These are phyloP conservation scores for Nicotiana sylvestris DNA, from an alignment of 257 asterid species.

Conservation along the genomic window DNA sequence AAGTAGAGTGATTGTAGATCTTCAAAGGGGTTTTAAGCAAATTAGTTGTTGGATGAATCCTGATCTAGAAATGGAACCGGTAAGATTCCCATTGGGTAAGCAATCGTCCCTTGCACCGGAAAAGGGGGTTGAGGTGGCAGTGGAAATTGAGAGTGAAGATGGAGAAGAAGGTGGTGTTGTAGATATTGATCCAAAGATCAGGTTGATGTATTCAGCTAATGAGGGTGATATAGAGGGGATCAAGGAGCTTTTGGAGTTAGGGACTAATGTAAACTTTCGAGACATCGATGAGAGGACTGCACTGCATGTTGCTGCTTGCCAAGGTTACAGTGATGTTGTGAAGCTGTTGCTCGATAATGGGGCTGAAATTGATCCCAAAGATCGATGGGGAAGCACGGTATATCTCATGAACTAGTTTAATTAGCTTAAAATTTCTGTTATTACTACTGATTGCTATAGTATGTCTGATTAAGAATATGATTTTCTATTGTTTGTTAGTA, in stretches of 20 bases:
- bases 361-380: constrained; percentile 57
- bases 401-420: not conserved
- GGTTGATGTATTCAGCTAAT: constrained; percentile 78
- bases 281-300: constrained; percentile 94
- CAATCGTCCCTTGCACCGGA: constrained; percentile 94
- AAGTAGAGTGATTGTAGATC: not conserved
- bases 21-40: not conserved
- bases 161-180: constrained; percentile 36
- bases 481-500: not conserved
- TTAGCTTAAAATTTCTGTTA: not conserved
- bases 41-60: constrained; percentile 2
- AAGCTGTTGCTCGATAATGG: constrained; percentile 52
- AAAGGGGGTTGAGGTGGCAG: constrained; percentile 43
- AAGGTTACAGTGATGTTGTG: constrained; percentile 71
- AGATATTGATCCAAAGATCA: constrained; percentile 67
- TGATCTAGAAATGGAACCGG: constrained; percentile 50
- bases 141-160: constrained; percentile 37
- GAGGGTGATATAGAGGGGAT: constrained; percentile 91
- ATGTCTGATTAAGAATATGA: not conserved
- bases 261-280: constrained; percentile 70
- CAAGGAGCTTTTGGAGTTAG: constrained; percentile 58
- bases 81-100: constrained; percentile 55
- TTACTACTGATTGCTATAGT: not conserved
- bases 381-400: constrained; percentile 99
- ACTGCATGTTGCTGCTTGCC: constrained; percentile 93